Conservation (phyloP, 2,329 filamentous ascomycete genomes). For the Fusarium torulosum region DNA sequence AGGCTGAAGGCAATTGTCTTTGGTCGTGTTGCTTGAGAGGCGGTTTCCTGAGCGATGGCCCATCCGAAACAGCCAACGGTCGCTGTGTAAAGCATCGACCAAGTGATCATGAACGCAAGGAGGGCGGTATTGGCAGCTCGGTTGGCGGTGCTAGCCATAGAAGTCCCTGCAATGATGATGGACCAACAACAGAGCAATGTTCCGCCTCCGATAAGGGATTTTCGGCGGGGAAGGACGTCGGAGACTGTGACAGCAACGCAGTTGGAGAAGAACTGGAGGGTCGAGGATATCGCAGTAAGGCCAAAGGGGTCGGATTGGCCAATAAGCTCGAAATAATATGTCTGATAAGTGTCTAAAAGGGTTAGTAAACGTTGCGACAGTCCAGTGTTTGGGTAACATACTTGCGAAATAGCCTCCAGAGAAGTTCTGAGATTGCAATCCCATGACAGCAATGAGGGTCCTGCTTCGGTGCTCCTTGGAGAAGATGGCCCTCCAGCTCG, state of each 20-base stretch:
- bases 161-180: slow-evolving; percentile 46
- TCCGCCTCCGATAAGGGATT: slow-evolving; percentile 46
- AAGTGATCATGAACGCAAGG: slow-evolving; percentile 49
- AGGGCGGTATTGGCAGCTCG: slow-evolving; percentile 46
- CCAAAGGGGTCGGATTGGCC: slow-evolving; percentile 49
- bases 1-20: slow-evolving; percentile 50
- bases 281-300: slow-evolving; percentile 48
- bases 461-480: slow-evolving; percentile 47
- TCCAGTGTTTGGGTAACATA: slow-evolving; percentile 10
- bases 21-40: slow-evolving; percentile 46
- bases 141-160: slow-evolving; percentile 38
- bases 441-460: slow-evolving; percentile 46
- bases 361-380: neutral
- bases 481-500: slow-evolving; percentile 49
- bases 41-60: slow-evolving; percentile 49
- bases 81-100: slow-evolving; percentile 49
- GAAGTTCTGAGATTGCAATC: slow-evolving; percentile 48
- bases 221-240: slow-evolving; percentile 46
- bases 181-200: slow-evolving; percentile 47
- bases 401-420: slow-evolving; percentile 50
- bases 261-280: slow-evolving; percentile 48
- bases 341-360: slow-evolving; percentile 46
- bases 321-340: slow-evolving; percentile 50
- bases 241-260: slow-evolving; percentile 44
- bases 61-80: slow-evolving; percentile 50